Evolutionary conservation across 257 asterid genomes (phyloP), one percentile per base, ranked within the genome.

Genomic region (Thymus quinquecostatus): DNA sequence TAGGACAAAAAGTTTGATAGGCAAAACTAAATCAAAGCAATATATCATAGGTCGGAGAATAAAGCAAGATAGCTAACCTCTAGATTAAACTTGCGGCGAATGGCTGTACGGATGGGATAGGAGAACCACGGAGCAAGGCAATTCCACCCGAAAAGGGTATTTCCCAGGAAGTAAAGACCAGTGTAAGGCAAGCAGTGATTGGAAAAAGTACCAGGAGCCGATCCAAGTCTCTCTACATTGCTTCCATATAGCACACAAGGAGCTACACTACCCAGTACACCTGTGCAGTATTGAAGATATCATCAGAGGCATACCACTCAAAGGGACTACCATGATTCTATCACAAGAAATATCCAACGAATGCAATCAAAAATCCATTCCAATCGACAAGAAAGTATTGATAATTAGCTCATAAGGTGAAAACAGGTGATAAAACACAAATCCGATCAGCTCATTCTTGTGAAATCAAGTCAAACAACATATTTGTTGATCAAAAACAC

Each of bases 161-260:
- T 82, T 68, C 99, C 99, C 45, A 92, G 64, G 48, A 89, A 21
- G 86, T 83, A 95, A 10, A 95, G 87, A 61, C 95, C 96, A 8
- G 95, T 82, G 85, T 95, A 95, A 13, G 93, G 91, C 86, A 91
- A 69, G 77, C 99, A 95, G 84, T 95, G 98, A 79, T 84, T 86
- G 10, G 91, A 66, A 64, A 92, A 95, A 53, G 89, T 73, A 50
- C 92, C 92, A 11, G 94, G 90, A 58, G 81, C 68, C 28, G 91
- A 79, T 62, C 88, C 92, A 71, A 95, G 86, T 72, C 99, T 88
- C 82, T 95, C 99, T 0, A 74, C 95, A 75, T 82, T 95, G 86
- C 86, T 79, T 72, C 97, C 99, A 60, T 91, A 88, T 48, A 92
- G 98, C 81, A 95, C 92, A 74, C 99, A 95, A 47, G 99, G 99